Conservation (phyloP, 2,329 filamentous ascomycete species). For the Sphaerostilbella broomeana region DNA sequence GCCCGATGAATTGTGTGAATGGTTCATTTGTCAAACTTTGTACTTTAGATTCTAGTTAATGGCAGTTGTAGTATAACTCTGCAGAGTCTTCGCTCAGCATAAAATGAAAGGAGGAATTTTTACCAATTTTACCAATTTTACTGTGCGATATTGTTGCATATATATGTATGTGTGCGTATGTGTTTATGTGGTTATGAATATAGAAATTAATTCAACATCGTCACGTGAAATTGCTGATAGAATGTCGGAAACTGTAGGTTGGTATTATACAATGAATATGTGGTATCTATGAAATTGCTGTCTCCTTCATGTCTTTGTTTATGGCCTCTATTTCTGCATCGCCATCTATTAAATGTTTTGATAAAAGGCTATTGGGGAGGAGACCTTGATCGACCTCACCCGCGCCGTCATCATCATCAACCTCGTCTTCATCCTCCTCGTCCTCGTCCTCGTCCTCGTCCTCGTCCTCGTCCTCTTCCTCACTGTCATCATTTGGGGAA, state of each 20-base stretch:
- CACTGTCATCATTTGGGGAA: slow-evolving; percentile 21
- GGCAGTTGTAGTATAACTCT: slow-evolving; percentile 20
- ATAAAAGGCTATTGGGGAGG: neutral
- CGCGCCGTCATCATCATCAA: slow-evolving; percentile 16
- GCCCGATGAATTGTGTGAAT: slow-evolving; percentile 25
- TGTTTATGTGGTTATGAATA: no score
- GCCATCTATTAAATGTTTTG: neutral
- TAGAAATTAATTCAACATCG: no score
- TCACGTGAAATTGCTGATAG: no score
- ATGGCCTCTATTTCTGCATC: slow-evolving; percentile 14
- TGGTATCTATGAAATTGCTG: no score
- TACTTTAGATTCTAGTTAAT: slow-evolving; percentile 33
- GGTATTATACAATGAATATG: no score
- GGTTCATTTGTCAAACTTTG: slow-evolving; percentile 31
- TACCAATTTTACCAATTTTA: no score
- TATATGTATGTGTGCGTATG: no score
- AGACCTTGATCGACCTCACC: neutral
- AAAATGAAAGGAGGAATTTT: no score
- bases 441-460: slow-evolving; percentile 24
- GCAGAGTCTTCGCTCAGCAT: slow-evolving; percentile 8
- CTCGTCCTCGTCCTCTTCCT: slow-evolving; percentile 25
- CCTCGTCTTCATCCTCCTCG: slow-evolving; percentile 18
- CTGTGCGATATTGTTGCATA: no score
- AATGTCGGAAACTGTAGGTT: no score
- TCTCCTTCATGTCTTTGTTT: slow-evolving; percentile 24